Conservation (phyloP, 495 filamentous ascomycete genomes). For the Polyplosphaeria fusca region DNA sequence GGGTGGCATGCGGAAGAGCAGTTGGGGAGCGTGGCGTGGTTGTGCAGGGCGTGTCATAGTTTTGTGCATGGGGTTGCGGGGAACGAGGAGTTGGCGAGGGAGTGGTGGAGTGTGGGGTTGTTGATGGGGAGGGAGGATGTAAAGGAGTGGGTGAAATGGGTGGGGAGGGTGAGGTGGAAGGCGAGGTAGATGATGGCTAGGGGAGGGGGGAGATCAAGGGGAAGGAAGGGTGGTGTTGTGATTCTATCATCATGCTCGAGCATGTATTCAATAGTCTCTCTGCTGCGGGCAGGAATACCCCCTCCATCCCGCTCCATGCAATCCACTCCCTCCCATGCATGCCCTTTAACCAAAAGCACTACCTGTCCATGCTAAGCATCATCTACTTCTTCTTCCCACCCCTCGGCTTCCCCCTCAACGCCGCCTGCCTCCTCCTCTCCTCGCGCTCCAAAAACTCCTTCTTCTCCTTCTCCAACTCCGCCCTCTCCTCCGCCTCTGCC, state of each 20-base stretch:
- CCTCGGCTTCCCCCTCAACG: constrained; percentile 29
- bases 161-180: constrained; percentile 49
- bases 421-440: constrained; percentile 39
- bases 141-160: constrained; percentile 58
- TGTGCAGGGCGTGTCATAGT: constrained; percentile 83
- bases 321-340: background rate
- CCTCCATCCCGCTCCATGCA: background rate
- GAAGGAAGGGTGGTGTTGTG: no score
- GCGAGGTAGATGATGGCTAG: constrained; percentile 28
- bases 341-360: no score
- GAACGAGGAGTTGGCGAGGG: constrained; percentile 76
- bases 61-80: constrained; percentile 74
- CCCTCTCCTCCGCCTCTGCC: constrained; percentile 52
- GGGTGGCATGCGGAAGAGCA: constrained; percentile 77
- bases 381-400: constrained; percentile 35
- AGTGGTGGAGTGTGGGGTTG: constrained; percentile 65
- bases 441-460: constrained; percentile 40
- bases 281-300: no score
- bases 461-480: constrained; percentile 43
- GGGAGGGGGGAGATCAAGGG: background rate
- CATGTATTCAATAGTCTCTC: no score
- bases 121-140: constrained; percentile 67
- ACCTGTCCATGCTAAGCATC: background rate
- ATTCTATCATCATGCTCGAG: no score
- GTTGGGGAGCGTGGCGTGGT: constrained; percentile 79